Base-by-base conservation (phyloP, 2,329 filamentous ascomycete genomes). In the Colletotrichum plurivorum region DNA sequence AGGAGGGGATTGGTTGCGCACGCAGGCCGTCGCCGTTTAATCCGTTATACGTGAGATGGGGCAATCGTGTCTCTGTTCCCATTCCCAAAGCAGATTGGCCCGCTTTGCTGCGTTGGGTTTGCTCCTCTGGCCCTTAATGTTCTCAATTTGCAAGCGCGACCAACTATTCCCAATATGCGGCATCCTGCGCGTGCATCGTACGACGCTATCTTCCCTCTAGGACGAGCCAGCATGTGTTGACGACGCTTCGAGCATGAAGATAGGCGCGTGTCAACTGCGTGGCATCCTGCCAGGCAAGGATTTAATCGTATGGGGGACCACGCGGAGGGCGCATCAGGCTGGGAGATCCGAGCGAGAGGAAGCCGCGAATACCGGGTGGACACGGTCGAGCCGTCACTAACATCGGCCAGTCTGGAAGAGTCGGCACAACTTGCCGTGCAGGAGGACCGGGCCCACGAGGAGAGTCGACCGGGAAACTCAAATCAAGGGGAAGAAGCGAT, bases 361-460 rank as follows among this genome's bases (percentile, higher is more conserved):
- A 46, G 66, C 62, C 62, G 62, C 55, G 51, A 67, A 60, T 41
- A 52, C 55, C 51, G 62, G 51, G 22, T 62, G 62, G 25, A 45
- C 46, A 41, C 46, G 31, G 25, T 57, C 65, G 15, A 51, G 18
- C 56, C 52, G 41, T 61, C 62, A 52, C 16, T 43, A 58, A 65
- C 41, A 52, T 61, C 43, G 43, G 55, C 36, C 22, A 48, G 54
- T 51, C 61, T 49, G 43, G 31, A 69, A 54, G n/a, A 49, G 41
- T 66, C 54, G 66, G 61, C 66, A 69, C 55, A 66, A 59, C 13
- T 51, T 69, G 61, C 66, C 61, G 61, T 41, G 16, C 39, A 41
- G 61, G 41, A 20, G 41, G 54, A 59, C 55, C 41, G 27, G 66
- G 60, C 43, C 31, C 31, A 53, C 20, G 66, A 20, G n/a, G 39